Evolutionary conservation across 768 basidiomycete genomes (phyloP), one percentile per base, ranked within the genome.

Genomic region (Chiua virens): DNA sequence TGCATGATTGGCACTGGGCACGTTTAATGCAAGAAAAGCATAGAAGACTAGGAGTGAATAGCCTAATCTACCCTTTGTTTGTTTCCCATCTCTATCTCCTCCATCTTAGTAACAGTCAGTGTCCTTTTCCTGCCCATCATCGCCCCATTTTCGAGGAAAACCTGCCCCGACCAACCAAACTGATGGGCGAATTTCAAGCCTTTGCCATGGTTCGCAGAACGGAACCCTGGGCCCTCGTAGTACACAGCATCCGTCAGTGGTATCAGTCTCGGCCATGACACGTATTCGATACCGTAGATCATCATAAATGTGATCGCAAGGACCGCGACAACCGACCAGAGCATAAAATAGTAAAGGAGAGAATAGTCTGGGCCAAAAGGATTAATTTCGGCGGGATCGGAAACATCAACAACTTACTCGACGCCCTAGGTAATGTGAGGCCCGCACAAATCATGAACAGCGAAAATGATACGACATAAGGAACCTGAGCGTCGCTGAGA

Each of bases 251-350:
- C 89, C 25, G 75, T 73, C 5, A 86, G 83, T 0, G 92, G 88
- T 56, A 89, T 80, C 48, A 99, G 78, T 11, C 87, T 81, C 13
- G 97, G 97, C 91, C 94, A 98, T 15, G 89, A 81, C 48, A 99
- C 96, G 65, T 97, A 99, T 54, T 93, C 90, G 56, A 95, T 85
- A 34, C 95, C 96, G 69, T 96, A 80, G n/a, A 81, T 68, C 61
- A 86, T 57, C 57, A 98, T 92, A 72, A 89, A 94, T 40, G 73
- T 58, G 51, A 87, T 70, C 13, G 92, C 77, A 45, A 82, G 57
- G 30, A 77, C 64, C 40, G 91, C 72, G 39, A 94, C 64, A 28
- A 77, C 59, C 60, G 89, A 75, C 89, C 94, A 94, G 37, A 97
- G 74, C 61, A 87, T 62, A 70, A 90, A 86, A 69, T 93, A 93